Base-by-base conservation (phyloP, 2,329 filamentous ascomycete genomes). In the Bipolaris cookei region DNA sequence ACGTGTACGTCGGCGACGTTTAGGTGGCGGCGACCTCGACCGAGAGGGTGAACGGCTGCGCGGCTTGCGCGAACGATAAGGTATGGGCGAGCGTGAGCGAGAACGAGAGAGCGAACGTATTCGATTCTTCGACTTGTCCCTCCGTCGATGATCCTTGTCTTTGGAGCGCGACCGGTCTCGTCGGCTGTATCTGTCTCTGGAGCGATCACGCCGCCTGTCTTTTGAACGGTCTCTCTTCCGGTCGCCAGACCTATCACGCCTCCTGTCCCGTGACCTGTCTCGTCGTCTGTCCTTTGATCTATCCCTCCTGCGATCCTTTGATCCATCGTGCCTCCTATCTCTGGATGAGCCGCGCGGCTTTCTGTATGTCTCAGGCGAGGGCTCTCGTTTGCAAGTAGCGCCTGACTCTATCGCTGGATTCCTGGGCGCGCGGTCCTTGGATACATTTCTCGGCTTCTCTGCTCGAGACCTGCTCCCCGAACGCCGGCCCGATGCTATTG, bases 1-100 rank as follows among this genome's bases (percentile, higher is more conserved):
- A 54, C 64, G 60, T 46, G 72, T 72, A 30, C 65, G 70, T 42
- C 71, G 72, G 41, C 66, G 69, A 51, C 73, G 75, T 55, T 77
- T 80, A 13, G 69, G 69, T 20, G 68, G 62, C 21, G 69, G 70
- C 16, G 68, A 70, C 7, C 58, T 55, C 1, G 71, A 71, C 16
- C 57, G 57, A n/a, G 68, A 69, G 7, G 62, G 64, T 20, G 72
- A 74, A 52, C 57, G 65, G 20, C 63, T 58, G 44, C 62, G 72
- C 39, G 63, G 67, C 39, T 64, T 69, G 47, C 61, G 63, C 41
- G 62, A 63, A 47, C 68, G 67, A 35, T 62, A 55, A 21, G 65
- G 64, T n/a, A 64, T 58, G 16, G 68, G 69, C 13, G 70, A 73
- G 56, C 62, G 66, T 23, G 68, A 69, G 46, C 64, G 69, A 10